Base-by-base conservation (phyloP, 2,329 filamentous ascomycete species). In the Botrytis fabae region DNA sequence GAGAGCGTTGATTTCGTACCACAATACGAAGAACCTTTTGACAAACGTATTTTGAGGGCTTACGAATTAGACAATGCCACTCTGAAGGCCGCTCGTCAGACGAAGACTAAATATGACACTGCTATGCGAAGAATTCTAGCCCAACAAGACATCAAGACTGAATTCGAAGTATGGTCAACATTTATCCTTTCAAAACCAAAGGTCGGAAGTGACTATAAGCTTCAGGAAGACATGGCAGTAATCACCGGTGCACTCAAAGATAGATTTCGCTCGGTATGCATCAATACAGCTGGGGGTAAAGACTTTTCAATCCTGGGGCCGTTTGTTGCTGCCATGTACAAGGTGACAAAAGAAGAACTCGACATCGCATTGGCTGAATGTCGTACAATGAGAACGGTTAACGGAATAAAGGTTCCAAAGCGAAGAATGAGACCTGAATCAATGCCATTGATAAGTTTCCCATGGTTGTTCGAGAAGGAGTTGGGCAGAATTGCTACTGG, bases 141-240 rank as follows among this genome's bases (percentile, higher is more conserved):
- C 1, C 95, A 97, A 78, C 90, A 94, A 77, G 92, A 92, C 61
- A 92, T 98, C 72, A 83, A 85, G 28, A 97, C 93, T 0, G 96
- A 99, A 78, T 98, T 97, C 76, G 96, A 99, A 81, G 88, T 97
- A 18, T 98, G 92, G 90, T 92, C 94, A 0, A 91, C 93, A 0
- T 98, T 98, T 81, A 89, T 95, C 2, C 85, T 98, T 73, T 87
- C 88, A 1, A 93, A 92, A 79, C 92, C 93, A 14, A 86, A 89
- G 0, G 87, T 93, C 40, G 90, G 88, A 48, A 88, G 86, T 14
- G 93, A 96, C 75, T 98, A 97, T 84, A 97, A 96, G 79, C 89
- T 94, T 65, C 91, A 94, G 66, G 95, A 99, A 81, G 91, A 93
- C 25, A 89, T 98, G 46, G 92, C 92, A 0, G 85, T 86, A 7